Evolutionary conservation across 129 eudicot species (phyloP).

Genomic region (Centaurea solstitialis): DNA sequence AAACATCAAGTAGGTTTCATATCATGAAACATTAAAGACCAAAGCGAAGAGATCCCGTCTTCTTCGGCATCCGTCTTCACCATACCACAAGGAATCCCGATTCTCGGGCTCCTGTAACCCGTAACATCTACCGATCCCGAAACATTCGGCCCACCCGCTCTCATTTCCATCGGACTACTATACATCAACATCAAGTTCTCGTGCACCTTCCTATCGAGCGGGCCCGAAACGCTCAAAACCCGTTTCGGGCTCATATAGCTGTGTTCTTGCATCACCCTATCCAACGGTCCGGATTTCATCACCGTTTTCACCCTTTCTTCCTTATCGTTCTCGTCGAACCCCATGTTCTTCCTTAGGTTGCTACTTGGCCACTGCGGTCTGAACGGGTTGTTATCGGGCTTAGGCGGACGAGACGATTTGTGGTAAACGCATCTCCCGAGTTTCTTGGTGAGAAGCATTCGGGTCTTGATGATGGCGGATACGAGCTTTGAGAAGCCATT

Average conservation of each 20-base stretch:
- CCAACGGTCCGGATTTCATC: constrained; percentile 69
- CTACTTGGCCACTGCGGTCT: constrained; percentile 56
- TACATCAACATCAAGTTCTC: constrained; percentile 34
- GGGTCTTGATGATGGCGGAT: constrained; percentile 42
- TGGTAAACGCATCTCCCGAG: constrained; percentile 34
- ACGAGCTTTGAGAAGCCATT: constrained; percentile 42
- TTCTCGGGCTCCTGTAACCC: constrained; percentile 49
- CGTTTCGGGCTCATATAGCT: constrained; percentile 27
- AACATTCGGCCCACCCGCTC: constrained; percentile 16
- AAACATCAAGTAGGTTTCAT: constrained; percentile 60
- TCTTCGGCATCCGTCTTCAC: constrained; percentile 32
- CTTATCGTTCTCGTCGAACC: constrained; percentile 16
- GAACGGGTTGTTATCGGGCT: constrained; percentile 37
- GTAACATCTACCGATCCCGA: constrained; percentile 30
- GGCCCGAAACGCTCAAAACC: constrained; percentile 50
- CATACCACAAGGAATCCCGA: constrained; percentile 25
- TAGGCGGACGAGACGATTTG: constrained; percentile 23
- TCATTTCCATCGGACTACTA: constrained; percentile 36
- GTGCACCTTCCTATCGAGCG: constrained; percentile 52
- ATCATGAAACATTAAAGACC: constrained; percentile 81
- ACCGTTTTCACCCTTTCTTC: constrained; percentile 22
- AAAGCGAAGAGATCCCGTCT: constrained; percentile 47
- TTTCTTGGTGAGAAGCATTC: constrained; percentile 40
- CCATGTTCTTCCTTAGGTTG: constrained; percentile 38
- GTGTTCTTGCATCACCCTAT: constrained; percentile 33